Base-by-base conservation (phyloP, 1,284 basidiomycete genomes). In the Ustilago esculenta region DNA sequence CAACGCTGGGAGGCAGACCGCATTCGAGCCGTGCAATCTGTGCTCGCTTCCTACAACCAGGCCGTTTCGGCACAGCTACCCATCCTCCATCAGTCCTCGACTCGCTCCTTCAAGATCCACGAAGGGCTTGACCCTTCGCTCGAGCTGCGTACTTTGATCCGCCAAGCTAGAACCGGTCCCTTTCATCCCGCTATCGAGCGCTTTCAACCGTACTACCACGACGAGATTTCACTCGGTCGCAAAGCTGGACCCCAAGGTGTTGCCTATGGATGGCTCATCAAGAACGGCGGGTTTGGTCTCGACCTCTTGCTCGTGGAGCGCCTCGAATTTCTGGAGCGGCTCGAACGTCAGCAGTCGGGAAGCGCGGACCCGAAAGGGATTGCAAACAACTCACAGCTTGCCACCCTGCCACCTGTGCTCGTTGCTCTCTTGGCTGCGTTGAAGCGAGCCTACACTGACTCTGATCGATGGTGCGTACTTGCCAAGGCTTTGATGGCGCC, bases 351-450 rank as follows among this genome's bases (percentile, higher is more conserved):
- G 34, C 60, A 67, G 33, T 30, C 49, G 14, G 65, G 40, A 15
- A 5, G 11, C 15, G 24, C 23, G 0, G 32, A 49, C 5, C 21
- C 27, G 12, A n/a, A 15, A 4, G 29, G 23, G 21, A 45, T n/a
- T 18, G 17, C 25, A 7, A 52, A 14, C 17, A 48, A 15, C 29
- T 33, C 29, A 11, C 47, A 60, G 25, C 63, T 80, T 35, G 73
- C 77, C 2, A 58, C 63, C 24, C 37, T 93, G 5, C 94, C 93
- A 11, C 88, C 89, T 4, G 90, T 93, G 6, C 82, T 96, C 53
- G 86, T 85, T 3, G 88, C 88, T 0, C 82, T 96, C 41, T 83
- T 96, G 40, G 82, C 80, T 25, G 89, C 86, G 0, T 81, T 95
- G 44, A 84, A 85, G 3, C 86, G 87, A 34, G 87, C 88, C 11